These are phyloP conservation scores for Diutina ranongensis DNA, from an alignment of 1,139 yeast species.

Conservation along the genomic window DNA sequence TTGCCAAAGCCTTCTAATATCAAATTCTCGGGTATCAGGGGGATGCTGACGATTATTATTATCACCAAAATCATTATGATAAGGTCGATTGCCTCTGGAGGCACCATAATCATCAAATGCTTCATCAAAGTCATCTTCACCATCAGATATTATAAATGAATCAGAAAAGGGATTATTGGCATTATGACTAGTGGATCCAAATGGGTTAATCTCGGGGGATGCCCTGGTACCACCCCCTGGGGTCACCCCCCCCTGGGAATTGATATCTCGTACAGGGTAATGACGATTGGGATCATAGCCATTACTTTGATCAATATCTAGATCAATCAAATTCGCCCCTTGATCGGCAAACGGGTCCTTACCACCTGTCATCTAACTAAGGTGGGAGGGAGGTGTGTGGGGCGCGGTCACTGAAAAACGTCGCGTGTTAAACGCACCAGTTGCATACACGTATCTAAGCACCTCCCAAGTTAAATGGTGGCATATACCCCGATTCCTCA, in stretches of 20 bases:
- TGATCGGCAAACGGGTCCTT: conserved; percentile 3
- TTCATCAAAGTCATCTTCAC: not conserved
- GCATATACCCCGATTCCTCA: not conserved
- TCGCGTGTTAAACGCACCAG: not conserved
- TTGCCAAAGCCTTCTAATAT: conserved; percentile 44
- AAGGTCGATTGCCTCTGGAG: not conserved
- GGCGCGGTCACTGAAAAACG: not conserved
- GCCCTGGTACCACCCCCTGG: too few species aligned
- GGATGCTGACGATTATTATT: not conserved
- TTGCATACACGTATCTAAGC: too few species aligned
- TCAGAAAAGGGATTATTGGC: conserved; percentile 2
- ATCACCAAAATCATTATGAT: not conserved
- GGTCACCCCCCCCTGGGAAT: too few species aligned
- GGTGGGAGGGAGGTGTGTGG: not conserved
- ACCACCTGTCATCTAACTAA: not conserved
- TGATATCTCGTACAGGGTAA: too few species aligned
- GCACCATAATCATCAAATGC: not conserved
- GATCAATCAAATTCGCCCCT: conserved; percentile 3
- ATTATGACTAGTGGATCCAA: not conserved
- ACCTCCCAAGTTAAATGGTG: too few species aligned
- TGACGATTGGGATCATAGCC: conserved; percentile 1
- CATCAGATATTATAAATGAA: conserved; percentile 4
- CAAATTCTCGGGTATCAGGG: conserved; percentile 27
- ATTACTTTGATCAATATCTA: not conserved
- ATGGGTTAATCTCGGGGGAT: not conserved